Conservation (phyloP, 257 asterid genomes). For the Forsythia suspensa region DNA sequence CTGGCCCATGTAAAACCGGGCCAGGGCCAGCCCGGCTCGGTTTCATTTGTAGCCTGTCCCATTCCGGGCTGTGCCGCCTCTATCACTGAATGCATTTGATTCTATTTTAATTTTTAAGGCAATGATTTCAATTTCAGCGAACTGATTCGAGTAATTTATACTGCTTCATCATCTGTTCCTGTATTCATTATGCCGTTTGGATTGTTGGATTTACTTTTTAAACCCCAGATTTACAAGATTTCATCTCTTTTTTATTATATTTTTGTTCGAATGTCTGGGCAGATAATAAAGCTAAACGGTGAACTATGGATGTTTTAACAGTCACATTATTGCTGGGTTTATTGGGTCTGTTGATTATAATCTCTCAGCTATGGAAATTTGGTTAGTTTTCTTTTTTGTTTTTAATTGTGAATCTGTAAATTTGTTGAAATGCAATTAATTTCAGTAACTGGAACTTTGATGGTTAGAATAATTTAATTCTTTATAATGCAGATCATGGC, state of each 20-base stretch:
- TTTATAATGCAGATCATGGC: conserved; percentile 52
- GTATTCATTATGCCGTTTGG: neutral
- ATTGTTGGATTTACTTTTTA: neutral
- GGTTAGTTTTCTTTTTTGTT: conserved; percentile 30
- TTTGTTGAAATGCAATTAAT: conserved; percentile 1
- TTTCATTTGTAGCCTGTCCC: no score
- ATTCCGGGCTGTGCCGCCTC: no score
- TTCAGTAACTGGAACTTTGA: neutral
- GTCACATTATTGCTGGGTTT: conserved; percentile 54
- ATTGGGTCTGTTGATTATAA: conserved; percentile 38
- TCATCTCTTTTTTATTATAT: neutral
- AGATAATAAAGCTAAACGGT: conserved; percentile 23
- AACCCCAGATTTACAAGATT: neutral
- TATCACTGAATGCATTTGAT: neutral
- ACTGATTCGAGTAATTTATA: neutral
- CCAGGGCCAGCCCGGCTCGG: no score
- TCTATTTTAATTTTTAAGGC: neutral
- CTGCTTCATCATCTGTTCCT: neutral
- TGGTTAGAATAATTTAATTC: neutral
- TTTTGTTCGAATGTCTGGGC: conserved; percentile 2
- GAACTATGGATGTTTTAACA: conserved; percentile 47
- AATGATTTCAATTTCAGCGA: neutral
- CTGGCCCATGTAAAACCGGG: no score
- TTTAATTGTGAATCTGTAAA: conserved; percentile 10
- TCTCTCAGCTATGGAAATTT: conserved; percentile 57